phyloP scores from a whole-genome alignment of 129 eudicot species.

The Centella asiatica region DNA sequence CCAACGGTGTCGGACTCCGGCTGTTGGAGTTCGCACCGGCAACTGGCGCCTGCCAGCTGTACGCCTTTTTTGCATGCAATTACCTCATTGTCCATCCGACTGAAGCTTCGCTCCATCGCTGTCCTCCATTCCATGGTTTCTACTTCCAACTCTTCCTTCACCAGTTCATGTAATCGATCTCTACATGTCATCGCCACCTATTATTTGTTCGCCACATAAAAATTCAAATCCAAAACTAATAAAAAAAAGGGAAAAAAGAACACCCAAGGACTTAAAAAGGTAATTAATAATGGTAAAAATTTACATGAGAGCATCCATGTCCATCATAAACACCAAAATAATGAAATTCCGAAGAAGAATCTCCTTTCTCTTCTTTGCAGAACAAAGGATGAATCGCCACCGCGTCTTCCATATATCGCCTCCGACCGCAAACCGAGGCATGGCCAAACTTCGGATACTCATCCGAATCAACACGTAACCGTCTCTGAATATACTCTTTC shows the following conservation, averaged over 20 bases:
- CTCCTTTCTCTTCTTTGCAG: not conserved
- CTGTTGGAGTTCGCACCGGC: slow-evolving; percentile 65
- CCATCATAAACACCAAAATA: slow-evolving; percentile 80
- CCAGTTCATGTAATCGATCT: slow-evolving; percentile 60
- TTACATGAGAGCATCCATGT: slow-evolving; percentile 85
- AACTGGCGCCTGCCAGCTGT: slow-evolving; percentile 23
- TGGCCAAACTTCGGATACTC: slow-evolving; percentile 29
- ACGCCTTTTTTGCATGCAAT: slow-evolving; percentile 27
- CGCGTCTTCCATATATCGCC: slow-evolving; percentile 52
- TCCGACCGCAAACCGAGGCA: slow-evolving; percentile 44
- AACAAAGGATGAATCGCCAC: slow-evolving; percentile 40
- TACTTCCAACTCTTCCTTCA: slow-evolving; percentile 43
- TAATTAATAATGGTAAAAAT: not conserved
- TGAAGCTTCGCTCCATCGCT: slow-evolving; percentile 63
- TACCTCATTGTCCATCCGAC: slow-evolving; percentile 68
- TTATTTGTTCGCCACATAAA: too few species aligned
- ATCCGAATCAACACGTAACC: not conserved
- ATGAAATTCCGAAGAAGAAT: slow-evolving; percentile 27
- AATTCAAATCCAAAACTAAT: not conserved
- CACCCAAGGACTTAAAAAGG: not conserved
- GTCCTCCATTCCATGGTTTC: slow-evolving; percentile 36
- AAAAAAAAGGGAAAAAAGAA: not conserved
- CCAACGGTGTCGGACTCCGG: slow-evolving; percentile 75
- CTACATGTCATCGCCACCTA: slow-evolving; percentile 66
- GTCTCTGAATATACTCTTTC: not conserved